These are phyloP conservation scores for Mortierella sp. DNA, from an alignment of 371 early-diverging fungal species.

Conservation along the genomic window DNA sequence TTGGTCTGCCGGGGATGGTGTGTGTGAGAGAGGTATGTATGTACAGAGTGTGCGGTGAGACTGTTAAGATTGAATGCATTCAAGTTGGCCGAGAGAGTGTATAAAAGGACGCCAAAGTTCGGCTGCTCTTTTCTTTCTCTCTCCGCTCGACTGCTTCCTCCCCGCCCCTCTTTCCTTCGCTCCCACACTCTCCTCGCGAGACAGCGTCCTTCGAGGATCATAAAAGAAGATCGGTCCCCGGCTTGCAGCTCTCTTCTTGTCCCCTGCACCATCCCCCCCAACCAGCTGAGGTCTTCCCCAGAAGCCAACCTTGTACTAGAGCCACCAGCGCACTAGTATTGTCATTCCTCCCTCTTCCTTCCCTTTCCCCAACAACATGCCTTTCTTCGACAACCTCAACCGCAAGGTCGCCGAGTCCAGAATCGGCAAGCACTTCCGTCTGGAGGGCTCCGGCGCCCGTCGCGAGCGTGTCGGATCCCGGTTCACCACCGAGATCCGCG, in stretches of 20 bases:
- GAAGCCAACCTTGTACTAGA: conserved; percentile 15
- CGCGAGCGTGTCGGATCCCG: conserved; percentile 65
- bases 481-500: conserved; percentile 74
- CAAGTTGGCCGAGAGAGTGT: not conserved
- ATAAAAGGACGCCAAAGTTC: no score
- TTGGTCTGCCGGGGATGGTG: no score
- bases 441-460: conserved; percentile 68
- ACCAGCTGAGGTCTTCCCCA: conserved; percentile 1
- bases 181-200: no score
- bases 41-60: no score
- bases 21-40: no score
- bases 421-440: conserved; percentile 68
- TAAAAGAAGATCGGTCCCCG: conserved; percentile 6
- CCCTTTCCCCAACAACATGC: no score
- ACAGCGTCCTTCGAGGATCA: no score
- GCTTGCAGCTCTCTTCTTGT: conserved; percentile 8
- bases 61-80: no score
- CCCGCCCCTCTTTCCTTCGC: not conserved
- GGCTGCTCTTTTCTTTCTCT: conserved; percentile 3
- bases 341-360: no score
- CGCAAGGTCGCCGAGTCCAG: conserved; percentile 60
- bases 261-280: conserved; percentile 11
- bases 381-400: conserved; percentile 55
- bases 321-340: no score
- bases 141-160: conserved; percentile 13